phyloP scores from a whole-genome alignment of 2,329 filamentous ascomycete species.

The Aspergillus tanneri region DNA sequence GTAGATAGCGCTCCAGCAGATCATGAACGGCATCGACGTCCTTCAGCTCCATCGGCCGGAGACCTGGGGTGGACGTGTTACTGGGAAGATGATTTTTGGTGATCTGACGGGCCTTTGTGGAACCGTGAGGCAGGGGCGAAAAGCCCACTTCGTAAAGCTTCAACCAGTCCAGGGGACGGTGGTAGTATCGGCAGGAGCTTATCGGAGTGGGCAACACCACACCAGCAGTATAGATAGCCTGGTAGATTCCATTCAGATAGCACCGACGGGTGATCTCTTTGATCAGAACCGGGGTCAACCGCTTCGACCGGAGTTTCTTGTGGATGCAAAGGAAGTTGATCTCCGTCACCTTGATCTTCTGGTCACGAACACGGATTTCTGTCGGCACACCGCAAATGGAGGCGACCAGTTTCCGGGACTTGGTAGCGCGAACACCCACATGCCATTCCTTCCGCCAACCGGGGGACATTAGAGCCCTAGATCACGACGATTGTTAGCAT shows the following conservation, averaged over 20 bases:
- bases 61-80: conserved; percentile 67
- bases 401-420: conserved; percentile 83
- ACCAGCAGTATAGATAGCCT: conserved; percentile 94
- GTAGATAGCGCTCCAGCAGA: conserved; percentile 73
- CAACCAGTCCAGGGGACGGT: conserved; percentile 90
- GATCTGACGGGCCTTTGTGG: conserved; percentile 82
- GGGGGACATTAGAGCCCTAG: conserved; percentile 86
- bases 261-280: conserved; percentile 95
- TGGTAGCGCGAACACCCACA: conserved; percentile 81
- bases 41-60: conserved; percentile 75
- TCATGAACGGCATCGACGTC: conserved; percentile 75
- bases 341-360: conserved; percentile 75
- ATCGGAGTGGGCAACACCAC: conserved; percentile 88
- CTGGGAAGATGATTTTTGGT: conserved; percentile 81
- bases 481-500: neutral
- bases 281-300: conserved; percentile 89
- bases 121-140: conserved; percentile 78
- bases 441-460: conserved; percentile 96
- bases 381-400: conserved; percentile 95
- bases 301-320: conserved; percentile 93
- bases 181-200: conserved; percentile 92
- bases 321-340: conserved; percentile 99
- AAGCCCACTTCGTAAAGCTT: conserved; percentile 95
- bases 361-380: conserved; percentile 74
- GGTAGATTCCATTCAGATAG: conserved; percentile 82